Evolutionary conservation across 495 filamentous ascomycete species (phyloP).

Genomic region (Thermothielavioides terrestris): DNA sequence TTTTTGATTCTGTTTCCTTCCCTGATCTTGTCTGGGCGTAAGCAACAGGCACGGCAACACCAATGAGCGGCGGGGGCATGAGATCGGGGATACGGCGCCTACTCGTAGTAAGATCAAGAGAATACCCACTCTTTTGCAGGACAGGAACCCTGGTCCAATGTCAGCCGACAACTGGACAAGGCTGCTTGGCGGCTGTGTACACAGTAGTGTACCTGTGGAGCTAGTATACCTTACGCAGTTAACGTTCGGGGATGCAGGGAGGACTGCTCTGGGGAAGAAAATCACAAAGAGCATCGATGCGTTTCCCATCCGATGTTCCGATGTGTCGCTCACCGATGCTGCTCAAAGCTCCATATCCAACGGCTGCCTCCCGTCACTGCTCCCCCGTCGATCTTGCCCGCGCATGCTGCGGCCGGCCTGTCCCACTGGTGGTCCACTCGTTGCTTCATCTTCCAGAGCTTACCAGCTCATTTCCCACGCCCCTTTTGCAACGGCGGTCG

Average conservation of each 20-base stretch:
- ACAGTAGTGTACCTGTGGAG: no score
- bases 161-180: neutral
- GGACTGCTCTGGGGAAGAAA: no score
- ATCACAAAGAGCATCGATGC: no score
- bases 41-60: conserved; percentile 9
- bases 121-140: conserved; percentile 2
- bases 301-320: no score
- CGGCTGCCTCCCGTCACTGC: neutral
- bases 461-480: conserved; percentile 9
- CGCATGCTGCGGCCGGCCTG: neutral
- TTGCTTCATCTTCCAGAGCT: conserved; percentile 8
- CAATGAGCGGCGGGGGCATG: conserved; percentile 6
- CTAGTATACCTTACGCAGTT: no score
- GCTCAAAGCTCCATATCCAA: no score
- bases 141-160: neutral
- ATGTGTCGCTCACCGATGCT: neutral
- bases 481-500: neutral
- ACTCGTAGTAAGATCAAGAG: neutral
- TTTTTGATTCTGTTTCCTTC: conserved; percentile 6
- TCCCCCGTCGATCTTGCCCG: neutral
- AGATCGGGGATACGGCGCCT: neutral
- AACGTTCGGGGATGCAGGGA: no score
- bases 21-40: neutral
- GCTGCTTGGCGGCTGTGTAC: neutral
- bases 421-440: neutral